phyloP scores from a whole-genome alignment of 2,329 filamentous ascomycete genomes.

The Scedosporium minutisporum region DNA sequence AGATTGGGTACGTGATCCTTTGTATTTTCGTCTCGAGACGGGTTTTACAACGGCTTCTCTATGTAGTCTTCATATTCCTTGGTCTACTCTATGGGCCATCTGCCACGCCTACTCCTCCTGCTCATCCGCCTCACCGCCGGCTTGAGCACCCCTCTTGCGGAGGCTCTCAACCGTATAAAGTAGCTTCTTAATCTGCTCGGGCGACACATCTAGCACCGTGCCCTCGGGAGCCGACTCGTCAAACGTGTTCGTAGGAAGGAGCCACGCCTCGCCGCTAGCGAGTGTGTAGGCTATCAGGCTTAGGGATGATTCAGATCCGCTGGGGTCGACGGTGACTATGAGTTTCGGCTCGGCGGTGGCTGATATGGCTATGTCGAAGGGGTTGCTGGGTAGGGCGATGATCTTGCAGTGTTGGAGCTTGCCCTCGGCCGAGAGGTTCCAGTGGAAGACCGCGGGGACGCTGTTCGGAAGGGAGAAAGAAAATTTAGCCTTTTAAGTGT shows the following conservation, averaged over 20 bases:
- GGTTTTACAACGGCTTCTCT: too few species aligned
- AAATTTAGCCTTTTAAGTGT: constrained; percentile 8
- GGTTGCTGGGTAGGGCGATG: constrained; percentile 53
- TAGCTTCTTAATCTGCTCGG: constrained; percentile 29
- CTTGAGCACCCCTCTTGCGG: constrained; percentile 29
- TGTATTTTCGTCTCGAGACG: too few species aligned
- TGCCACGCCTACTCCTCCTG: constrained; percentile 6
- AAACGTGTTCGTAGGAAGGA: not conserved
- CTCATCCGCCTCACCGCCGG: constrained; percentile 17
- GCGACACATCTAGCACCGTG: constrained; percentile 20
- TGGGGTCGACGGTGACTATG: constrained; percentile 30
- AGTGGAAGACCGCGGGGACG: constrained; percentile 55
- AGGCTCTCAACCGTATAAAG: constrained; percentile 37
- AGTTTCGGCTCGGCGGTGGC: constrained; percentile 18
- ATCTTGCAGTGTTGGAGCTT: constrained; percentile 34
- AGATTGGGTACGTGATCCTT: too few species aligned
- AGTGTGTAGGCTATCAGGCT: constrained; percentile 12
- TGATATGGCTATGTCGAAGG: constrained; percentile 42
- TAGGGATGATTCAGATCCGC: constrained; percentile 12
- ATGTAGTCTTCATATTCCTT: not conserved
- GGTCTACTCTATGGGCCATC: not conserved
- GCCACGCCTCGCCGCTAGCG: not conserved
- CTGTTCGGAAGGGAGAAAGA: constrained; percentile 20
- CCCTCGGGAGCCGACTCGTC: constrained; percentile 16
- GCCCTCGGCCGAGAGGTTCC: constrained; percentile 40